Evolutionary conservation across 495 filamentous ascomycete genomes (phyloP).

Genomic region (Staphylotrichum tortipilum): DNA sequence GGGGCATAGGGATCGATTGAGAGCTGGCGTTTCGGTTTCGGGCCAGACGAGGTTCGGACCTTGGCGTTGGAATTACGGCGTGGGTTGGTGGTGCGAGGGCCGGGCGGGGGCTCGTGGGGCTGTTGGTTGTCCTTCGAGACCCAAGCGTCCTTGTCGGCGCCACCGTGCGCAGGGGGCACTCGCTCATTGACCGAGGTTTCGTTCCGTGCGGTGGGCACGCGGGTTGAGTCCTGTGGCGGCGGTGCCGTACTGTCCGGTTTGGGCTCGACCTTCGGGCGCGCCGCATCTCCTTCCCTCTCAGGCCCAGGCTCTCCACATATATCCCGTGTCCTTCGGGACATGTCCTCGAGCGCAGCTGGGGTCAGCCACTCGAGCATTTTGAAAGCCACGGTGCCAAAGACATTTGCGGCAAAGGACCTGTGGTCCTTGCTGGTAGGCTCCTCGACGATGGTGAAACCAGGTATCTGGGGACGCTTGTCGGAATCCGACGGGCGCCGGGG

Average conservation of each 20-base stretch:
- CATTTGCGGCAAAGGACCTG: conserved; percentile 73
- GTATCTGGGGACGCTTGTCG: conserved; percentile 1
- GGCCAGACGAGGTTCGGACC: conserved; percentile 30
- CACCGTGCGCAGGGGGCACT: neutral
- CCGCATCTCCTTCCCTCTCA: neutral
- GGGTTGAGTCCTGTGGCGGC: neutral
- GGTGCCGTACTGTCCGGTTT: neutral
- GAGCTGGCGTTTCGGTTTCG: conserved; percentile 29
- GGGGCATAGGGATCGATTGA: conserved; percentile 31
- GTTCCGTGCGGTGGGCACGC: neutral
- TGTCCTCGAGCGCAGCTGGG: conserved; percentile 39
- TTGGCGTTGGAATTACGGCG: conserved; percentile 39
- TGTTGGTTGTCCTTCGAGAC: conserved; percentile 12
- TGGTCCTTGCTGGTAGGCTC: conserved; percentile 60
- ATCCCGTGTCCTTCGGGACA: conserved; percentile 24
- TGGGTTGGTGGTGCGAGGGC: conserved; percentile 16
- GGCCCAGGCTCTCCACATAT: conserved; percentile 9
- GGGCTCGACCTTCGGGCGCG: neutral
- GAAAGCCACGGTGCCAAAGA: conserved; percentile 69
- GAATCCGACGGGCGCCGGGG: neutral
- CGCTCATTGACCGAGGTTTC: neutral
- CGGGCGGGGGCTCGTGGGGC: conserved; percentile 2
- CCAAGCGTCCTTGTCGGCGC: conserved; percentile 1
- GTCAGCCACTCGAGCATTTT: conserved; percentile 76
- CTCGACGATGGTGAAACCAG: conserved; percentile 28